Evolutionary conservation across 495 filamentous ascomycete species (phyloP), one percentile per base, ranked within the genome.

Genomic region (Lichina pygmaea): DNA sequence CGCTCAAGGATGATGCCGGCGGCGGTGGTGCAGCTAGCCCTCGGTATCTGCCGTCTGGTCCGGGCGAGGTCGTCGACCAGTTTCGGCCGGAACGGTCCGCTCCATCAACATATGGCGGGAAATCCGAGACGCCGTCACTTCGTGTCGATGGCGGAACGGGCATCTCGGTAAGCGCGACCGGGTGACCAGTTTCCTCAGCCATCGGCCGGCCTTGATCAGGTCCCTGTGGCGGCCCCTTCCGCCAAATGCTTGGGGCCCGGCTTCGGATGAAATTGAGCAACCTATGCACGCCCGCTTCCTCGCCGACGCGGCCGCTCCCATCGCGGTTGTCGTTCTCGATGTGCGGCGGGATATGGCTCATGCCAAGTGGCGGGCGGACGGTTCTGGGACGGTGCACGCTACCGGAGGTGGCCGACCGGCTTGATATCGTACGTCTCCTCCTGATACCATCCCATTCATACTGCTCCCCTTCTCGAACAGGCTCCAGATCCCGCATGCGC

Each of bases 371-470:
- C 13, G 82, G 84, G 51, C 89, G 78, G 2, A 70, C 60, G 5
- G 68, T 75, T 53, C 66, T 68, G 53, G 44, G 62, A 37, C 52
- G 61, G 52, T 52, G 50, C 12, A 59, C 49, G 52, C 39, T 58
- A 33, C 45, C 46, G 58, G 52, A 42, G 57, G 61, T 48, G 51
- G 32, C 41, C 38, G 39, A 37, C 15, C 45, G 60, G 9, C 58
- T 62, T 15, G 68, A 66, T 15, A 76, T 66, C 8, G 89, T 95
- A 54, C 73, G 79, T 44, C 89, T 72, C 48, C 89, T 67, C 51
- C 84, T 70, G 46, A 97, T 64, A 16, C 89, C 89, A 63, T 95
- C 89, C 83, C 84, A 97, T 60, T 97, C 84, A 44, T 82, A 72
- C 33, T 74, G 61, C 9, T 81, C 78, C 47, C 81, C 72, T 50